Evolutionary conservation across 2,329 filamentous ascomycete genomes (phyloP).

Genomic region (Sarocladium oryzae): DNA sequence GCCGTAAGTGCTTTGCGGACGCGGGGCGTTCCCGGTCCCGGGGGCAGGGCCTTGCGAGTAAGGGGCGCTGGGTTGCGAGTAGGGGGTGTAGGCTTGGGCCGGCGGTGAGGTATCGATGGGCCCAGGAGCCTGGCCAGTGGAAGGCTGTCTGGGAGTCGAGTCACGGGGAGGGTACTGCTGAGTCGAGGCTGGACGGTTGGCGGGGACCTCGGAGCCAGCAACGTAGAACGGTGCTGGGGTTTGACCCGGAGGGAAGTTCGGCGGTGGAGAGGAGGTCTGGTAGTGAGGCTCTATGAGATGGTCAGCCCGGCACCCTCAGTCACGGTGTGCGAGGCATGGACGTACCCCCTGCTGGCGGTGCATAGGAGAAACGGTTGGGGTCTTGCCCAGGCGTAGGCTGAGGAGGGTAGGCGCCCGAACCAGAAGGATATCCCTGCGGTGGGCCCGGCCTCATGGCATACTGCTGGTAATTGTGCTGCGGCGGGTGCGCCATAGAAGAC

Average conservation of each 20-base stretch:
- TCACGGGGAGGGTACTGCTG: constrained; percentile 48
- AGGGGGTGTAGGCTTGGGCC: constrained; percentile 36
- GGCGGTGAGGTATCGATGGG: constrained; percentile 47
- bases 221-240: constrained; percentile 60
- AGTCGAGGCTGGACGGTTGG: constrained; percentile 28
- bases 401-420: constrained; percentile 32
- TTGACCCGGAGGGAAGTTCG: constrained; percentile 46
- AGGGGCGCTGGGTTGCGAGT: constrained; percentile 27
- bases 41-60: constrained; percentile 37
- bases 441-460: constrained; percentile 49
- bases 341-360: constrained; percentile 4
- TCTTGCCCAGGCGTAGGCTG: constrained; percentile 39
- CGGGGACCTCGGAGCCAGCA: constrained; percentile 49
- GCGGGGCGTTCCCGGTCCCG: constrained; percentile 30
- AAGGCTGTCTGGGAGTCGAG: constrained; percentile 41
- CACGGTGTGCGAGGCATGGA: too few species aligned
- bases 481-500: constrained; percentile 92
- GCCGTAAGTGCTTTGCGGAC: constrained; percentile 62
- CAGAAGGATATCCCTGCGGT: constrained; percentile 37
- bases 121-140: constrained; percentile 40
- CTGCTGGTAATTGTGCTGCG: constrained; percentile 70
- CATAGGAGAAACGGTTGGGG: constrained; percentile 61
- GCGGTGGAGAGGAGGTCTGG: constrained; percentile 41
- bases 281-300: constrained; percentile 29
- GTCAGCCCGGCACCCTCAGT: neutral